Evolutionary conservation across 768 basidiomycete species (phyloP).

Genomic region (Ramaria sp.): DNA sequence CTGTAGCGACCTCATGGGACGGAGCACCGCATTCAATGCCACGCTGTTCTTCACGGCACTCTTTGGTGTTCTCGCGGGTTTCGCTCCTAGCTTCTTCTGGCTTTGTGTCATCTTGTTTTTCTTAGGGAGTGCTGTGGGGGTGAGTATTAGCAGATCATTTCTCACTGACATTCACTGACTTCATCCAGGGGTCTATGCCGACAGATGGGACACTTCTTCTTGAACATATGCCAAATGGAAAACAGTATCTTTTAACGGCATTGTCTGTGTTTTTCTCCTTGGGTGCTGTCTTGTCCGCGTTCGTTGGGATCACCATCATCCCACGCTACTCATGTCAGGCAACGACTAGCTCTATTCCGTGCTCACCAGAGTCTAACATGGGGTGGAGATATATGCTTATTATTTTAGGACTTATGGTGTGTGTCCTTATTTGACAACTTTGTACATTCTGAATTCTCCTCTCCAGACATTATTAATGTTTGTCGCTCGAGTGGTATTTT

Average conservation of each 20-base stretch:
- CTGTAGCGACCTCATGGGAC: conserved; percentile 82
- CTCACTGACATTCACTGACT: neutral
- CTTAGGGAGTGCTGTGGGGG: conserved; percentile 89
- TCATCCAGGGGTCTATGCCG: conserved; percentile 78
- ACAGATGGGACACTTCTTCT: conserved; percentile 89
- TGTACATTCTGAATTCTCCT: neutral
- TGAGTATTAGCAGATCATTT: conserved; percentile 27
- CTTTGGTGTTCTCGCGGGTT: conserved; percentile 75
- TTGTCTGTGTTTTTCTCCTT: conserved; percentile 94
- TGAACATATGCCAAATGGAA: conserved; percentile 88
- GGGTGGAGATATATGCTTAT: conserved; percentile 88
- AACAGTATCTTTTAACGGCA: conserved; percentile 84
- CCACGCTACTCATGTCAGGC: conserved; percentile 63
- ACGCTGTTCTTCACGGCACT: conserved; percentile 85
- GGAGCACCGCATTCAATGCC: conserved; percentile 83
- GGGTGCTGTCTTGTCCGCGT: conserved; percentile 77
- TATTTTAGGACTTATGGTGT: conserved; percentile 69
- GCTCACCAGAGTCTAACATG: conserved; percentile 51
- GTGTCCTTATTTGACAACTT: conserved; percentile 22
- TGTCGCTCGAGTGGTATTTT: conserved; percentile 75
- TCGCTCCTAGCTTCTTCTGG: conserved; percentile 52
- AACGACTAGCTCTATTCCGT: conserved; percentile 41
- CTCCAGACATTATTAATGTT: conserved; percentile 80
- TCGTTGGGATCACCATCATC: conserved; percentile 70
- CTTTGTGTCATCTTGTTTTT: conserved; percentile 77